A percentile compares a stretch with the other conserved stretches of the same genome.
Evolutionary conservation across 1,284 basidiomycete genomes (phyloP).

Genomic region (Irpex sp.): DNA sequence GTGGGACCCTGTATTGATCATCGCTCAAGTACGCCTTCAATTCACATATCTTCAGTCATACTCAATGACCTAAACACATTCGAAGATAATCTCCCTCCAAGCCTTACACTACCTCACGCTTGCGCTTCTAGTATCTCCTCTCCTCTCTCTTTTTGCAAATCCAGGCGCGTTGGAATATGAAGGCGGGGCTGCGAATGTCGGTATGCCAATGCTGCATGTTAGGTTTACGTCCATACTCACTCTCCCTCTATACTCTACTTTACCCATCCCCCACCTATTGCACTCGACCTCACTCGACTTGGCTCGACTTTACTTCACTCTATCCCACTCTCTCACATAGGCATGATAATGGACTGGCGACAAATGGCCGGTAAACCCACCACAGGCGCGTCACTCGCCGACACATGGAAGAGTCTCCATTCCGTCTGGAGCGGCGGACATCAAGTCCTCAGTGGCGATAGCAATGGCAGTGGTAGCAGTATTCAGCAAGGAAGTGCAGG

Average conservation of each 20-base stretch:
- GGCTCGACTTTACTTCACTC: background rate
- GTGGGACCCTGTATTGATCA: constrained; percentile 12
- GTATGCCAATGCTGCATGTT: constrained; percentile 35
- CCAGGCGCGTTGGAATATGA: constrained; percentile 75
- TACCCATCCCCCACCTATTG: too few species aligned
- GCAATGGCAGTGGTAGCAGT: too few species aligned
- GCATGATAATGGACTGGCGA: constrained; percentile 96
- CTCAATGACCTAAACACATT: background rate
- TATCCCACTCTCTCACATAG: constrained; percentile 29
- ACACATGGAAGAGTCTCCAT: constrained; percentile 47
- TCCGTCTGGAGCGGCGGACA: constrained; percentile 72
- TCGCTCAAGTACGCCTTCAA: constrained; percentile 6
- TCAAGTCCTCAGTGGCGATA: constrained; percentile 36
- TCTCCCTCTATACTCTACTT: too few species aligned
- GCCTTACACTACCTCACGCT: constrained; percentile 90
- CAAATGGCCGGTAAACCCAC: constrained; percentile 87
- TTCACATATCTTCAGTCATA: background rate
- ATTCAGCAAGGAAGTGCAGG: constrained; percentile 39
- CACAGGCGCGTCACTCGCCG: constrained; percentile 60
- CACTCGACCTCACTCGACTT: too few species aligned
- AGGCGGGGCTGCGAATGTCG: constrained; percentile 82
- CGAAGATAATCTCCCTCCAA: constrained; percentile 88
- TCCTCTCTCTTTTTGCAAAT: constrained; percentile 76
- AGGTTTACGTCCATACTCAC: background rate
- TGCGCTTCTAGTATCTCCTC: constrained; percentile 77